Percentiles rank a stretch among this genome's conserved stretches.
These are phyloP conservation scores for Tephrocybe rancida DNA, from an alignment of 768 basidiomycete species.

Conservation along the genomic window DNA sequence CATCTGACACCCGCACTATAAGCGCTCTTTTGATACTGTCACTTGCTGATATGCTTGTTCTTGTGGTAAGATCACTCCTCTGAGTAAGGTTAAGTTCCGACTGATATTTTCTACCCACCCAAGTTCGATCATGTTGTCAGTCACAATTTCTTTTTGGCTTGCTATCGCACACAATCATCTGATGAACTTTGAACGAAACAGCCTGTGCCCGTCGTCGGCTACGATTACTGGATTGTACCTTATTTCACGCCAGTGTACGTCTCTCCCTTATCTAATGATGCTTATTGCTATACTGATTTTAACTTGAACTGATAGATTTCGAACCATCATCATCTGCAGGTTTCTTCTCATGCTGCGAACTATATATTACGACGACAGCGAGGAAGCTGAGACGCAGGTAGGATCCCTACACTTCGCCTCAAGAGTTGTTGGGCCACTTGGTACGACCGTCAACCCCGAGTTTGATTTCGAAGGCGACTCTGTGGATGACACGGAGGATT, in stretches of 20 bases:
- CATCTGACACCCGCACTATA: not conserved
- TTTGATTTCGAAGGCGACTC: conserved; percentile 8
- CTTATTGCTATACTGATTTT: not conserved
- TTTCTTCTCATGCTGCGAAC: conserved; percentile 30
- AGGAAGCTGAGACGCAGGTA: conserved; percentile 10
- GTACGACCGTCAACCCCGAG: conserved; percentile 24
- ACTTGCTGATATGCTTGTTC: conserved; percentile 32
- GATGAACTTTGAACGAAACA: conserved; percentile 2
- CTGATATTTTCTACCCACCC: not conserved
- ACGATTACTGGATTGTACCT: conserved; percentile 36
- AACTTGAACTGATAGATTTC: conserved; percentile 21
- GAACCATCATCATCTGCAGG: conserved; percentile 35
- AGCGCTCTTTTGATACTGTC: conserved; percentile 31
- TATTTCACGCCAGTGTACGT: conserved; percentile 35
- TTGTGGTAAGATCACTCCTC: conserved; percentile 23
- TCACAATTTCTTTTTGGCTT: not conserved
- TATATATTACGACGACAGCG: conserved; percentile 24
- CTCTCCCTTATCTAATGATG: not conserved
- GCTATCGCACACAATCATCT: not conserved
- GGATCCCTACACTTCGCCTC: conserved; percentile 24
- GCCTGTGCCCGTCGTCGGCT: conserved; percentile 29
- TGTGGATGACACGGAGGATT: conserved; percentile 9
- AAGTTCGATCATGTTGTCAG: conserved; percentile 12
- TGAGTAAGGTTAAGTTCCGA: not conserved
- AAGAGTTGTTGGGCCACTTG: conserved; percentile 27